phyloP scores from a whole-genome alignment of 2,329 filamentous ascomycete genomes.

The Hirsutella minnesotensis region DNA sequence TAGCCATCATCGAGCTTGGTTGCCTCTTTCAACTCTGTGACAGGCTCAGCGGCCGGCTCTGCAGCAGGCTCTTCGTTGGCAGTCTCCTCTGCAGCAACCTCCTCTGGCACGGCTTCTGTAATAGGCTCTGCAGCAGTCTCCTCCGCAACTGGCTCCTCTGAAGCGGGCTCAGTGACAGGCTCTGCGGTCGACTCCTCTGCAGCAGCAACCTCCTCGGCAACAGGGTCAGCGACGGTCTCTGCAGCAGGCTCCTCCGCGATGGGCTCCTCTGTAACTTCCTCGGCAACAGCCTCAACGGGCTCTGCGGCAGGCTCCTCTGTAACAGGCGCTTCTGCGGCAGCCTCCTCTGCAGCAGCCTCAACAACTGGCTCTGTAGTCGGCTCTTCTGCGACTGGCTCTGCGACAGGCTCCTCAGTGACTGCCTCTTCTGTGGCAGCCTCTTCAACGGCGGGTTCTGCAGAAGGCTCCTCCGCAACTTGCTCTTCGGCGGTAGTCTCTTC shows the following conservation, averaged over 20 bases:
- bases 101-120: neutral
- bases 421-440: neutral
- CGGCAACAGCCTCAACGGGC: neutral
- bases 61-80: neutral
- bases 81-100: neutral
- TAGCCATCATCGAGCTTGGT: too few species aligned
- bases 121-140: neutral
- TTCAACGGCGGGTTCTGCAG: neutral
- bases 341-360: neutral
- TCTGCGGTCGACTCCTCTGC: neutral
- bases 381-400: neutral
- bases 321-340: neutral
- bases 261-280: too few species aligned
- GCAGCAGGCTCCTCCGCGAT: neutral
- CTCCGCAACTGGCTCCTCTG: neutral
- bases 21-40: too few species aligned
- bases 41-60: neutral
- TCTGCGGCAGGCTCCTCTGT: neutral
- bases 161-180: neutral
- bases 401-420: too few species aligned
- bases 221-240: neutral
- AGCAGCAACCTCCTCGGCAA: neutral
- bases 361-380: neutral
- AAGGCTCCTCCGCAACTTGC: neutral
- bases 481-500: neutral